Base-by-base conservation (phyloP, 257 asterid species). In the Nicotiana otophora region DNA sequence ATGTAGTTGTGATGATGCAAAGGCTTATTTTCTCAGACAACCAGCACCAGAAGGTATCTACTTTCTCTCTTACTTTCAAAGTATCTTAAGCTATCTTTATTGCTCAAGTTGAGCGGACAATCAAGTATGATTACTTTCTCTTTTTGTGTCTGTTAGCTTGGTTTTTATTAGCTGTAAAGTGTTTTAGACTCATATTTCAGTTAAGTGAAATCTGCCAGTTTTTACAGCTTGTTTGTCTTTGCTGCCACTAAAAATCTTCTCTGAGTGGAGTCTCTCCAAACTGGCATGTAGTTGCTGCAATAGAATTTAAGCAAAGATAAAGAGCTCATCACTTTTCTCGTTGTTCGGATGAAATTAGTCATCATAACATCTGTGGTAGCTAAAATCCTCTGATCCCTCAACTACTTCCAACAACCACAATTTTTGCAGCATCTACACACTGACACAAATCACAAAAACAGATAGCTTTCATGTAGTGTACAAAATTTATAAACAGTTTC, bases 11-110 rank as follows among this genome's bases (percentile, higher is more conserved):
- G 84, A 85, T 92, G 94, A 86, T 91, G 86, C 94, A 88, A 83
- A 91, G 86, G 72, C 92, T 87, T 84, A 87, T 96, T 81, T 86
- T 92, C 74, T 89, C 91, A 65, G 96, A 92, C 88, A 93, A 90
- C 89, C 92, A 92, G 81, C 92, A 90, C 65, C 92, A 94, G 79
- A 91, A 94, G 99, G 98, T 93, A 81, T 78, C 83, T 86, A 8
- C 83, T 53, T 68, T 78, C 74, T 88, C 64, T 42, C 87, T 14
- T 39, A 31, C 26, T 65, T 57, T 33, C 10, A 3, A 54, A 34
- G 11, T 63, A 72, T 63, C 65, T 65, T 19, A 82, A 4, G 23
- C 48, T 28, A 51, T 39, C 14, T 5, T 26, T 58, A 74, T 26
- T 15, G 80, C 33, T 74, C 26, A 48, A 14, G 80, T 53, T 51